Evolutionary conservation across 169 alveolate species (phyloP), one percentile per base, ranked within the genome.

Genomic region (Plasmodium malariae): DNA sequence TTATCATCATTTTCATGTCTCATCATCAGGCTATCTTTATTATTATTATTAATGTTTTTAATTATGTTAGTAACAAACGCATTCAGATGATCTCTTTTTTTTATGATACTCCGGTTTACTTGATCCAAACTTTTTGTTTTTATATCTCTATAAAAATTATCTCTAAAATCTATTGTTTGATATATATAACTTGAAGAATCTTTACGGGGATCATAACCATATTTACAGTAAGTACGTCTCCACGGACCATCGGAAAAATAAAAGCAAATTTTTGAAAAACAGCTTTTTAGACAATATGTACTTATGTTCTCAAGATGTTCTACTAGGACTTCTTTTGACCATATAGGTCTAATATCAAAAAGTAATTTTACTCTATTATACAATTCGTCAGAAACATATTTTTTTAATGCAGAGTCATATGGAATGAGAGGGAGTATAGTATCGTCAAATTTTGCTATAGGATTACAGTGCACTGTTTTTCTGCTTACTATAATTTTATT

Each of bases 201-300:
- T 11, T 87, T 92, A 60, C 95, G 87, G 21, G 95, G 95, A 43
- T 92, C 95, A 59, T 92, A 92, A 2, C 95, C 95, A 37, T 88
- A 73, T 74, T 90, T 87, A 60, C 95, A 92, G n/a, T 88, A 78
- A 36, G 94, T 88, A 28, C 94, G 92, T 55, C 95, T 92, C 95
- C 95, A 92, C 11, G 95, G 95, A 3, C 95, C 95, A 26, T 92
- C 92, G 49, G 93, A 76, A 65, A 92, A 88, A 45, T 92, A 88
- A 68, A 88, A 92, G 63, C 95, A 92, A 26, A 92, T 88, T 74
- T 88, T 90, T 60, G 95, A 88, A 71, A 88, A 92, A 55, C 90
- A 80, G 34, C 90, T 80, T 69, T 80, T 80, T 37, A 80, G 48
- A 37, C 90, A 80, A 32, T 80, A 80, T 1, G 90, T 80, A 59